Evolutionary conservation across 2,329 filamentous ascomycete genomes (phyloP).

Genomic region (Botrytis elliptica): DNA sequence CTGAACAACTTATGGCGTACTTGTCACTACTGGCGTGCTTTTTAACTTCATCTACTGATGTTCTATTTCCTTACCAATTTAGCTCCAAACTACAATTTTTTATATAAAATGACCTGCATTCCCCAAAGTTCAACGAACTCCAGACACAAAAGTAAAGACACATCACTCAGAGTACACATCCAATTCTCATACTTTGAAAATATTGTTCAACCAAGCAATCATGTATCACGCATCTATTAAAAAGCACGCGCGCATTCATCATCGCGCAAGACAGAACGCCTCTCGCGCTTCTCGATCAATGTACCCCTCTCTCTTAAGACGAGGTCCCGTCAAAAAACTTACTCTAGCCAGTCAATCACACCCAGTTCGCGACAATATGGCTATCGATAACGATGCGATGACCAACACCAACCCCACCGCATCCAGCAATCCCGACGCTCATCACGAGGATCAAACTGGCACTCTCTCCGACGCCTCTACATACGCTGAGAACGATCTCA

Average conservation of each 20-base stretch:
- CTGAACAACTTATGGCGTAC: neutral
- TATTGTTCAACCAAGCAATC: neutral
- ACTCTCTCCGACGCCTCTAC: neutral
- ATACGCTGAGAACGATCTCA: no score
- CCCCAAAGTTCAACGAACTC: neutral
- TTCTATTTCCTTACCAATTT: neutral
- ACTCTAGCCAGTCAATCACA: neutral
- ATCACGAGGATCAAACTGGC: neutral
- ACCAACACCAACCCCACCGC: neutral
- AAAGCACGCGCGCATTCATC: neutral
- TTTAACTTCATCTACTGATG: neutral
- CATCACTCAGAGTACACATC: neutral
- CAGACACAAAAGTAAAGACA: neutral
- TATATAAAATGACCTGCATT: neutral
- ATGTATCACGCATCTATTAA: neutral
- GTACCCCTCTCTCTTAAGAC: neutral
- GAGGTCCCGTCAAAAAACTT: neutral
- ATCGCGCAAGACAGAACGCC: neutral
- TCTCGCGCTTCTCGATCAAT: neutral
- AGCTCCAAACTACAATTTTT: neutral
- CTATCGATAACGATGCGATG: neutral
- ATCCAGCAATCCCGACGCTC: accelerated
- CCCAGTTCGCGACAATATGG: neutral
- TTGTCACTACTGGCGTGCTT: neutral
- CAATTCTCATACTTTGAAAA: neutral